These are phyloP conservation scores for Termitomyces sp. DNA, from an alignment of 768 basidiomycete genomes.

Conservation along the genomic window DNA sequence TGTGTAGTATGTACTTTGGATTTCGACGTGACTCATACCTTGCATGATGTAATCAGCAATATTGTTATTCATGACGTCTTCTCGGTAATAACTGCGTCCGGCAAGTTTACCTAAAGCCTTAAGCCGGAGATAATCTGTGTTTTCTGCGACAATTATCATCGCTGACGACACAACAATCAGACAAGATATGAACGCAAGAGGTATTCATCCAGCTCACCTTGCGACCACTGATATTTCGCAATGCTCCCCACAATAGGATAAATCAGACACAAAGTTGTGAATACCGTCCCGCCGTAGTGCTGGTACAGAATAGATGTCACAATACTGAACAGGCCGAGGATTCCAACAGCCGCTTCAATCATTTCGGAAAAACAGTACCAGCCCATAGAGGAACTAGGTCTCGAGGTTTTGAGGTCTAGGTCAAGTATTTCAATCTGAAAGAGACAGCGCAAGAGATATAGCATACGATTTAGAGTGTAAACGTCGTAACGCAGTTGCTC, in stretches of 20 bases:
- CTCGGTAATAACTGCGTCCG: constrained; percentile 19
- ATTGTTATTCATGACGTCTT: constrained; percentile 36
- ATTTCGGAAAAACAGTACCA: constrained; percentile 4
- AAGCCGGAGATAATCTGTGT: constrained; percentile 5
- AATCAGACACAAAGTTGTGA: constrained; percentile 6
- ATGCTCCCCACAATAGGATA: constrained; percentile 8
- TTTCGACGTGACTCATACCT: constrained; percentile 13
- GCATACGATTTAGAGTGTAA: constrained; percentile 8
- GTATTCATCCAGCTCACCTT: not conserved
- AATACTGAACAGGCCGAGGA: constrained; percentile 8
- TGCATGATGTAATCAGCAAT: constrained; percentile 25
- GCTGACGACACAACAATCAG: not conserved
- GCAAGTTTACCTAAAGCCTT: not conserved
- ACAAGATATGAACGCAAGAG: not conserved
- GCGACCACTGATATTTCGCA: not conserved
- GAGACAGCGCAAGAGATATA: not conserved
- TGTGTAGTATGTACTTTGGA: not conserved
- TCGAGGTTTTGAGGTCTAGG: not conserved
- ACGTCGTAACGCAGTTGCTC: constrained; percentile 14
- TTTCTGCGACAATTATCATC: not conserved
- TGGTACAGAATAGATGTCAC: constrained; percentile 8
- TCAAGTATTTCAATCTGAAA: not conserved
- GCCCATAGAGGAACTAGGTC: not conserved
- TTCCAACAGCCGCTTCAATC: not conserved
- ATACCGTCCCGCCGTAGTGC: constrained; percentile 4